Evolutionary conservation across 805 yeast genomes (phyloP).

Genomic region (Candida nitratophila): DNA sequence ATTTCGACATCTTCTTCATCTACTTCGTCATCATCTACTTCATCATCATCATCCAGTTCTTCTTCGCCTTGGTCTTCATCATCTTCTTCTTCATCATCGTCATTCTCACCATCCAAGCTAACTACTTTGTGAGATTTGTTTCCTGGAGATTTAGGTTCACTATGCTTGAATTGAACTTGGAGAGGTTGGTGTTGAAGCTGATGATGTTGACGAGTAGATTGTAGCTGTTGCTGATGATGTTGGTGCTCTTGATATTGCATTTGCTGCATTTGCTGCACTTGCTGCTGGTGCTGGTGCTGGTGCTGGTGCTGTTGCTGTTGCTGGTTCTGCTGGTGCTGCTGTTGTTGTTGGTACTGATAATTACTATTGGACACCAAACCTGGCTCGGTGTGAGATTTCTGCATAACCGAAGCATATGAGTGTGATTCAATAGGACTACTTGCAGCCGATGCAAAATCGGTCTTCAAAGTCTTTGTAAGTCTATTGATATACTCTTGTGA

Average conservation of each 20-base stretch:
- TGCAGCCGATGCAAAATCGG: constrained; percentile 9
- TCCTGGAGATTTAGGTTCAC: not conserved
- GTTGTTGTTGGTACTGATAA: not conserved
- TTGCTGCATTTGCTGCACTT: not conserved
- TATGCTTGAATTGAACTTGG: not conserved
- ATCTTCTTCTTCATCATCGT: not conserved
- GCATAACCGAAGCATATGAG: not conserved
- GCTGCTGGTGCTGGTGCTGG: not conserved
- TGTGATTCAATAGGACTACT: constrained; percentile 1
- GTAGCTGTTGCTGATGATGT: not conserved
- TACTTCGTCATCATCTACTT: not conserved
- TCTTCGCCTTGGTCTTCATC: too few relatives aligned
- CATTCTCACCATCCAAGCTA: not conserved
- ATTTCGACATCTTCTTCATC: not conserved
- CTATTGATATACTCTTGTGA: constrained; percentile 14
- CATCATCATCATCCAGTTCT: not conserved
- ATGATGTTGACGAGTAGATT: not conserved
- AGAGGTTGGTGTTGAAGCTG: not conserved
- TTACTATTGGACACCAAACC: not conserved
- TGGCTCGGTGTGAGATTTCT: constrained; percentile 1
- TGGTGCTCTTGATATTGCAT: not conserved
- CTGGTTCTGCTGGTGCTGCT: too few relatives aligned
- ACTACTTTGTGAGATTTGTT: not conserved
- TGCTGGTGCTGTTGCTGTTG: not conserved
- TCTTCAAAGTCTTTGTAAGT: constrained; percentile 15